Evolutionary conservation across 352 stramenopile genomes (phyloP), one percentile per base, ranked within the genome.

Genomic region (Halophytophthora batemanensis): DNA sequence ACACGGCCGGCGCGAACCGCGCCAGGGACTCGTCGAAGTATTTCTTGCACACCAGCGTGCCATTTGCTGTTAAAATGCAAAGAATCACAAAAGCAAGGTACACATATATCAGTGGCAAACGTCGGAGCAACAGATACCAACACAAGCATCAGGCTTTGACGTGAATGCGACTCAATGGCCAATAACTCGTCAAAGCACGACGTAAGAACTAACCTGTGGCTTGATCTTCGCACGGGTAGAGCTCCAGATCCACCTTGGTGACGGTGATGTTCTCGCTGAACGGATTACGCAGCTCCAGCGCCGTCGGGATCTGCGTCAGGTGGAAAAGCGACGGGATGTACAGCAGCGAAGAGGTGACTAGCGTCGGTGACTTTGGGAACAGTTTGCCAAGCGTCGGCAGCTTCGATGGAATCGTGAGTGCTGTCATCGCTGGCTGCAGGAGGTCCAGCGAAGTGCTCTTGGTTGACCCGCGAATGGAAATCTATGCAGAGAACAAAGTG

Each of bases 191-290:
- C n/a, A n/a, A n/a, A n/a, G n/a, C n/a, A n/a, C n/a, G n/a, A n/a
- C n/a, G 28, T 45, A 36, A 11, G 25, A 23, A 72, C 62, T 22
- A 35, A 89, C 76, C 71, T 52, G 59, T 66, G 48, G 53, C 51
- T 45, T 93, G 83, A 15, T 75, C 66, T 56, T 88, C 60, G 36
- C 83, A 94, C 17, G 83, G 83, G 50, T 88, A 94, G 17, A 94
- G 53, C 62, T 83, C 43, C 19, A 94, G 45, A 49, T 91, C 80
- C 8, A 87, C 71, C 6, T 35, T 58, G 6, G 66, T 82, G 33
- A 94, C 62, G 8, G 77, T 87, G 52, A 94, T 92, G 35, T 53
- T 77, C 56, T 92, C 77, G 52, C 68, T 86, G 53, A 94, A 94
- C 15, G 83, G 81, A 41, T 94, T 94, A 1, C 79, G 77, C 50